A percentile compares a stretch with the other conserved stretches of the same genome.
Evolutionary conservation across 352 stramenopile genomes (phyloP).

Genomic region (Globisporangium lucens): DNA sequence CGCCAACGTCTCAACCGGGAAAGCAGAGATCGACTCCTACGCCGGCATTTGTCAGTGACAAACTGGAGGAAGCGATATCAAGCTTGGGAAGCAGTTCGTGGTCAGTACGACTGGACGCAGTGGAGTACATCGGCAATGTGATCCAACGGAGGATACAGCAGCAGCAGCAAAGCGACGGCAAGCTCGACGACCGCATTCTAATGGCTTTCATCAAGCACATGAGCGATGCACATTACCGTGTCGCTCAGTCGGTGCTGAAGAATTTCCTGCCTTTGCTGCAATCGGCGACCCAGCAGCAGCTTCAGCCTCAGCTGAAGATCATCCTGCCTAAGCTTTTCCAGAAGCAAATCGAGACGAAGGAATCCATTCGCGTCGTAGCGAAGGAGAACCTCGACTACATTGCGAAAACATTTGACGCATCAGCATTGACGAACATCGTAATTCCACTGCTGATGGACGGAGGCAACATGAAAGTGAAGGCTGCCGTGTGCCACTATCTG

Average conservation of each 20-base stretch:
- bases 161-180: slow-evolving; percentile 24
- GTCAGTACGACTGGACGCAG: slow-evolving; percentile 63
- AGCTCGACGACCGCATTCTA: slow-evolving; percentile 60
- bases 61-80: slow-evolving; percentile 52
- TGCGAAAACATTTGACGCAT: slow-evolving; percentile 40
- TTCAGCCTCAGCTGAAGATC: slow-evolving; percentile 50
- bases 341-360: slow-evolving; percentile 76
- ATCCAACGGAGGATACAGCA: slow-evolving; percentile 20
- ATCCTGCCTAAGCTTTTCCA: slow-evolving; percentile 69
- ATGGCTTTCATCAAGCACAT: slow-evolving; percentile 58
- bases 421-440: slow-evolving; percentile 39
- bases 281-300: slow-evolving; percentile 31
- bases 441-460: slow-evolving; percentile 67
- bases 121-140: slow-evolving; percentile 40
- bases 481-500: slow-evolving; percentile 64
- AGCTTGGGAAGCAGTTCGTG: slow-evolving; percentile 54
- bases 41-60: slow-evolving; percentile 15
- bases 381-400: slow-evolving; percentile 67
- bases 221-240: slow-evolving; percentile 68
- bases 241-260: slow-evolving; percentile 66
- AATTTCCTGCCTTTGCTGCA: slow-evolving; percentile 53
- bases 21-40: slow-evolving; percentile 20
- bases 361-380: slow-evolving; percentile 43
- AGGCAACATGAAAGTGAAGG: slow-evolving; percentile 79
- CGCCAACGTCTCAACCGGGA: slow-evolving; percentile 20